Conservation (phyloP, 2,329 filamentous ascomycete species). For the Botryotinia convoluta region DNA sequence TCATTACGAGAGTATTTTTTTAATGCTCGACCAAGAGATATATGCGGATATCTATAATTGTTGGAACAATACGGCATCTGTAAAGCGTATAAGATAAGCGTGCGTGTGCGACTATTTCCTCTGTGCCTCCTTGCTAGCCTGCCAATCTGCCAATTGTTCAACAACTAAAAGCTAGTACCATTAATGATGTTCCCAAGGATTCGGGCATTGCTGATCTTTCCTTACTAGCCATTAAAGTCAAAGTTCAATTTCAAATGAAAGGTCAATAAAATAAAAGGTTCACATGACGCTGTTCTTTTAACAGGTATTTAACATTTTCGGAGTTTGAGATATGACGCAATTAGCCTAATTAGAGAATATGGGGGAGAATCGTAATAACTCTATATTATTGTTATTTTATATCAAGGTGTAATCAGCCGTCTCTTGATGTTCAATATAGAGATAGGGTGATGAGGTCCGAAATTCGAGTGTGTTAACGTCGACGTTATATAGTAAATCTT, state of each 20-base stretch:
- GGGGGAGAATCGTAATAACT: neutral
- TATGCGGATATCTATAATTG: neutral
- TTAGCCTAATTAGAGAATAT: conserved; percentile 1
- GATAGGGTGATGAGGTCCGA: neutral
- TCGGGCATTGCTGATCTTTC: neutral
- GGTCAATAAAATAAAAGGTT: no score
- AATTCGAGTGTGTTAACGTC: no score
- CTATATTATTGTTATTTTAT: neutral
- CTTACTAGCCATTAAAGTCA: neutral
- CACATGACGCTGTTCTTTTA: neutral
- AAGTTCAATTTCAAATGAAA: neutral
- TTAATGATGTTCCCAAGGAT: conserved; percentile 2
- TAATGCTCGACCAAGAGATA: neutral
- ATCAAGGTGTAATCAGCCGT: neutral
- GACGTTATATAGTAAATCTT: neutral
- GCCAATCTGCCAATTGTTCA: neutral
- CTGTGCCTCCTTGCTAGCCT: neutral
- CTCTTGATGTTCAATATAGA: neutral
- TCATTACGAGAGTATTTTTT: neutral
- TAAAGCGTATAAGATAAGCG: neutral
- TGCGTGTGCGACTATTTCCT: neutral
- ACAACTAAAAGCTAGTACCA: neutral
- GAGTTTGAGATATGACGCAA: neutral
- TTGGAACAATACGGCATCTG: neutral
- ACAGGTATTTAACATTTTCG: neutral